Conservation (phyloP, 305 asterid genomes). For the Petunia hybrid region DNA sequence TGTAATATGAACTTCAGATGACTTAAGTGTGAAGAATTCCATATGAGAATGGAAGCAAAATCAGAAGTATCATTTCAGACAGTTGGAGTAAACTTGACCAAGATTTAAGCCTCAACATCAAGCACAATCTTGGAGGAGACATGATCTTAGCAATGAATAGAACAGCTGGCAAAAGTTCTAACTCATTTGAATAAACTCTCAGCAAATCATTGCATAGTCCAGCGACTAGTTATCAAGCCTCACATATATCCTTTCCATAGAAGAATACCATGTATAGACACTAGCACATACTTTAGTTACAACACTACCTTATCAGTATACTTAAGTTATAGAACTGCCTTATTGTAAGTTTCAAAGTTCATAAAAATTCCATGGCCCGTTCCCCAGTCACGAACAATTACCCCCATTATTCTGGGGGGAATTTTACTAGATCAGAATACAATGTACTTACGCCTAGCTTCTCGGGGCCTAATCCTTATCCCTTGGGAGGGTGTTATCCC, state of each 20-base stretch:
- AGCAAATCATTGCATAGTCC: constrained; percentile 3
- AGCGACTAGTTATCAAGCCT: constrained; percentile 12
- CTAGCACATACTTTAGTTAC: constrained; percentile 9
- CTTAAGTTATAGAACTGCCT: constrained; percentile 25
- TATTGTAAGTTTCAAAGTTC: neutral
- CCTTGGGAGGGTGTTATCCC: constrained; percentile 69
- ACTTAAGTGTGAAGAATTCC: neutral
- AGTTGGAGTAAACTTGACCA: constrained; percentile 23
- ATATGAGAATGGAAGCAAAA: constrained; percentile 14
- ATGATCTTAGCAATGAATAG: constrained; percentile 5
- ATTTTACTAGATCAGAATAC: constrained; percentile 42
- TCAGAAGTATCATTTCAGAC: constrained; percentile 9
- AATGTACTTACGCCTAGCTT: constrained; percentile 72
- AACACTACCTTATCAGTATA: neutral
- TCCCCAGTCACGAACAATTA: neutral
- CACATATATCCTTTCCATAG: neutral
- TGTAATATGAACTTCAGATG: neutral
- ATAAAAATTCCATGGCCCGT: neutral
- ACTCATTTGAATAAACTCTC: constrained; percentile 21
- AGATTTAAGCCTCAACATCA: constrained; percentile 22
- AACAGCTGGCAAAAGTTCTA: constrained; percentile 18
- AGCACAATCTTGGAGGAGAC: neutral
- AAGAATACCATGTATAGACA: neutral
- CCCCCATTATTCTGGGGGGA: constrained; percentile 22
- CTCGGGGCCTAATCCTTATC: constrained; percentile 34